Conservation (phyloP, 163 green algal genomes). For the Scenedesmus sp. region DNA sequence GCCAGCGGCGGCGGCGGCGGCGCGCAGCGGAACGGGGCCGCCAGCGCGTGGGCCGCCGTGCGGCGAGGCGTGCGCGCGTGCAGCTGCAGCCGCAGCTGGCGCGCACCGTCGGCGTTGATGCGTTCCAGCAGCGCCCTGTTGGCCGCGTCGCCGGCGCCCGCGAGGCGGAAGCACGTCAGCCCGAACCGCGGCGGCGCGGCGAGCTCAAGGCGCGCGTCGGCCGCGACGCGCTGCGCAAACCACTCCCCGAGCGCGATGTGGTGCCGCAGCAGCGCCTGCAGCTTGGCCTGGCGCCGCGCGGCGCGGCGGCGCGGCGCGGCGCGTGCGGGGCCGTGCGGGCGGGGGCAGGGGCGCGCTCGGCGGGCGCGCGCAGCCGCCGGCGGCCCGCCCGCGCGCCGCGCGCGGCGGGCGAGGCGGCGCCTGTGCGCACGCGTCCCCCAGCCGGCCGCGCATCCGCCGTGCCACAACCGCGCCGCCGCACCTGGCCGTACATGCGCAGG, state of each 20-base stretch:
- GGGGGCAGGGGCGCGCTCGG: too few species aligned
- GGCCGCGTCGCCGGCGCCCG: not conserved
- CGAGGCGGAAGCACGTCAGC: slow-evolving; percentile 81
- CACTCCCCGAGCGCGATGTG: slow-evolving; percentile 61
- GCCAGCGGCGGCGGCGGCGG: too few species aligned
- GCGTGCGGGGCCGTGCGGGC: slow-evolving; percentile 71
- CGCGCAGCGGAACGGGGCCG: not conserved
- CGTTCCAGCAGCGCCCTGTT: slow-evolving; percentile 69
- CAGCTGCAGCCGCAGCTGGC: not conserved
- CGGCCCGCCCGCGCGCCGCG: too few species aligned
- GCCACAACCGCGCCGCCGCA: too few species aligned
- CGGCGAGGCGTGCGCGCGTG: too few species aligned
- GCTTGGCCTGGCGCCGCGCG: slow-evolving; percentile 69
- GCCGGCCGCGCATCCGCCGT: too few species aligned
- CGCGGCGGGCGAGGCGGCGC: too few species aligned
- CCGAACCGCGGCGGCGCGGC: slow-evolving; percentile 68
- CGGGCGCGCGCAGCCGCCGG: too few species aligned
- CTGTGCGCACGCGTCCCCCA: too few species aligned
- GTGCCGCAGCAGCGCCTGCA: slow-evolving; percentile 73
- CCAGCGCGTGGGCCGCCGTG: not conserved
- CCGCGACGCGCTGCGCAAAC: slow-evolving; percentile 52
- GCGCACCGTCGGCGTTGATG: slow-evolving; percentile 69
- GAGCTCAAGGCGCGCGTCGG: slow-evolving; percentile 75
- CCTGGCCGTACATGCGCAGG: slow-evolving; percentile 79
- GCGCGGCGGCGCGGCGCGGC: slow-evolving; percentile 50